phyloP scores from a whole-genome alignment of 2,329 filamentous ascomycete genomes.

The Onygenales sp. region DNA sequence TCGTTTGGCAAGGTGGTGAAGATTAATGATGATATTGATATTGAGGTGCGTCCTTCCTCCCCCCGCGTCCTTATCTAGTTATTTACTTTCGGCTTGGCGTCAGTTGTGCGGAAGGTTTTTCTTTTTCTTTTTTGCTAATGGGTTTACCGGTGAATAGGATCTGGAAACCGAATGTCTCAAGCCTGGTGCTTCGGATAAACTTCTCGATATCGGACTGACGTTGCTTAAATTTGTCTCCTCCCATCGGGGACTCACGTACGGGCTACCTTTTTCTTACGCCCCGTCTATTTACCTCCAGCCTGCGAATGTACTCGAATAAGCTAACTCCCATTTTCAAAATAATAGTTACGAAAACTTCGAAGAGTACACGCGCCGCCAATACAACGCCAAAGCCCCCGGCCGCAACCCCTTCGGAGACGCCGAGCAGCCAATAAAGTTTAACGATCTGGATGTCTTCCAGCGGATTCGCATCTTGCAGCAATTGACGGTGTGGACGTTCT shows the following conservation, averaged over 20 bases:
- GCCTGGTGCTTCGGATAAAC: conserved; percentile 57
- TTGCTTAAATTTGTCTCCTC: conserved; percentile 90
- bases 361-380: conserved; percentile 86
- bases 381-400: conserved; percentile 63
- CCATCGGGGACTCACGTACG: conserved; percentile 83
- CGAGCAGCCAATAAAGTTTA: conserved; percentile 63
- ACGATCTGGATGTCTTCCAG: conserved; percentile 69
- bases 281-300: neutral
- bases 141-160: conserved; percentile 46
- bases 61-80: neutral
- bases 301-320: neutral
- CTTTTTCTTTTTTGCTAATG: neutral
- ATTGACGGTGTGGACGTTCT: conserved; percentile 79
- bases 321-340: conserved; percentile 6
- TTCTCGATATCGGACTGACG: conserved; percentile 74
- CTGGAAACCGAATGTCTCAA: conserved; percentile 83
- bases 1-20: conserved; percentile 84
- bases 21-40: conserved; percentile 77
- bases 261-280: conserved; percentile 13
- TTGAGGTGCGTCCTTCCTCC: conserved; percentile 57
- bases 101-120: too few species aligned
- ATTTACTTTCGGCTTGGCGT: neutral
- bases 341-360: conserved; percentile 76
- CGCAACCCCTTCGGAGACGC: conserved; percentile 77
- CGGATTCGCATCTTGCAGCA: conserved; percentile 77